Conservation (phyloP, 352 stramenopile genomes). For the Albugo candida region DNA sequence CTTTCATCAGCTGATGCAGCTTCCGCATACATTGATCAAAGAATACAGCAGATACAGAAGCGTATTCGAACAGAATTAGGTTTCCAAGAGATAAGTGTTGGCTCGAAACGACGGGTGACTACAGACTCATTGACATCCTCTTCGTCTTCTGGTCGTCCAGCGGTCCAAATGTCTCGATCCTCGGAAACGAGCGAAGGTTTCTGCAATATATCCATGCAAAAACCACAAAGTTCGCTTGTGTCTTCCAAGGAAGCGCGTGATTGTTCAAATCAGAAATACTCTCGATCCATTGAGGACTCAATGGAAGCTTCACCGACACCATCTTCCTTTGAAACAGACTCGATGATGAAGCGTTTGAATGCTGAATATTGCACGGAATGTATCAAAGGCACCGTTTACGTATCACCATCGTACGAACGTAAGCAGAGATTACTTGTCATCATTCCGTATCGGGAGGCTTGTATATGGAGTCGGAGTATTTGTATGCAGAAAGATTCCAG, state of each 20-base stretch:
- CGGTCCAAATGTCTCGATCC: neutral
- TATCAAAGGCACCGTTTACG: constrained; percentile 44
- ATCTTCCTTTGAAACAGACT: neutral
- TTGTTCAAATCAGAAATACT: too few relatives aligned
- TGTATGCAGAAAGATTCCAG: constrained; percentile 41
- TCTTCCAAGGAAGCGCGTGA: neutral
- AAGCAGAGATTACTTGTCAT: constrained; percentile 61
- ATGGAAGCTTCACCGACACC: neutral
- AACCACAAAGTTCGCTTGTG: neutral
- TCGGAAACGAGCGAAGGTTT: too few relatives aligned
- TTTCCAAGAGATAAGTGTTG: constrained; percentile 43
- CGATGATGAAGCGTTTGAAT: neutral
- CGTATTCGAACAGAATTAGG: constrained; percentile 36
- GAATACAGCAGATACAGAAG: constrained; percentile 41
- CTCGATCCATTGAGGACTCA: neutral
- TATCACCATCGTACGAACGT: constrained; percentile 31
- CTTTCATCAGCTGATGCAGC: constrained; percentile 30
- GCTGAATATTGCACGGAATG: neutral
- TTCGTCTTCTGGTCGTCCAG: neutral
- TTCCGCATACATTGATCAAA: constrained; percentile 32
- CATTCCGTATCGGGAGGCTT: constrained; percentile 62
- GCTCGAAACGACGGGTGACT: constrained; percentile 23
- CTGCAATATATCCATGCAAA: too few relatives aligned
- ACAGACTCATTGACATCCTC: constrained; percentile 7
- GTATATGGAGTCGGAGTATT: constrained; percentile 74